Evolutionary conservation across 139 green algal genomes (phyloP), one percentile per base, ranked within the genome.

Genomic region (Asterochloris erici): DNA sequence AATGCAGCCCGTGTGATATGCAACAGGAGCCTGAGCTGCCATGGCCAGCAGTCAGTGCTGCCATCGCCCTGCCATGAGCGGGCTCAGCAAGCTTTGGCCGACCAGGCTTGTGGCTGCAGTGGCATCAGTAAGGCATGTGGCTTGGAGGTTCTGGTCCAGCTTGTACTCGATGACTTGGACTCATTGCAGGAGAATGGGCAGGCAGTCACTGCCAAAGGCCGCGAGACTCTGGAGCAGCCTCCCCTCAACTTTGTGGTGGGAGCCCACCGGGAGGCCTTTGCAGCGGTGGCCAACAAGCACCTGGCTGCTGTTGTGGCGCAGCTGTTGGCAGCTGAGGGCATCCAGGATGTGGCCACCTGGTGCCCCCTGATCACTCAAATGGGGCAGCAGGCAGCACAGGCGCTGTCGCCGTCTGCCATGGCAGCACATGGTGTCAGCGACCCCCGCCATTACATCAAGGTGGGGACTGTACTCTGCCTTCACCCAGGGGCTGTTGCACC

Each of bases 381-480:
- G 19, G 89, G 89, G 4, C 21, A 71, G n/a, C 85, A 93, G 24
- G 90, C 90, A 12, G 87, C 91, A 0, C 73, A 63, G 0, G 63
- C 47, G 0, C 47, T 95, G 28, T 89, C 85, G 24, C 90, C 92
- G 11, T 68, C 87, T 11, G 83, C 85, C 2, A 66, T 88, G 24
- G 85, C 83, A 11, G 84, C 81, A 0, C 77, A 82, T 68, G 91
- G 91, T 24, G 81, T 87, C 60, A 79, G 88, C 29, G 90, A 95
- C 79, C 91, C 91, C 9, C 85, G 89, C 9, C 81, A 86, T 61
- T 93, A 94, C 79, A 86, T 95, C 66, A 94, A 95, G 88, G 89
- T 93, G 73, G 24, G 38, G 38, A 6, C 38, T 6, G 38, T 2
- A 54, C 4, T 54, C 38, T 54, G 38, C 6, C 38, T 10, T 54